Evolutionary conservation across 805 yeast species (phyloP).

Genomic region (Debaryomyces prosopidis): DNA sequence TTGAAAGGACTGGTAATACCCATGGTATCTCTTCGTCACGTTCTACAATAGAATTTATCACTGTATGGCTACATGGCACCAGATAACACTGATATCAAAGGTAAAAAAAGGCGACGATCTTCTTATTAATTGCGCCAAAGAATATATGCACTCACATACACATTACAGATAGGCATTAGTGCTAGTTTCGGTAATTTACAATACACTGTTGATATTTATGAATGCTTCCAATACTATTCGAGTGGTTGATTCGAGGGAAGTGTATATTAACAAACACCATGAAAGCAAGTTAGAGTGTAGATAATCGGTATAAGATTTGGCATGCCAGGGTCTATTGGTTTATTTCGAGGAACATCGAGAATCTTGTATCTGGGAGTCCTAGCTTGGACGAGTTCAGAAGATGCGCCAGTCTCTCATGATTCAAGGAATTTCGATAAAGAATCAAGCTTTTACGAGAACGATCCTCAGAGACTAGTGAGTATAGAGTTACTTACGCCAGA

Average conservation of each 20-base stretch:
- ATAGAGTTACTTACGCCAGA: slow-evolving; percentile 96
- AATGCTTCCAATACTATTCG: slow-evolving; percentile 93
- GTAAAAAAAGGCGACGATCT: slow-evolving; percentile 79
- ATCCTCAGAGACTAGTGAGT: slow-evolving; percentile 77
- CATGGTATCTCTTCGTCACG: slow-evolving; percentile 98
- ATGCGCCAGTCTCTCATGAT: slow-evolving; percentile 67
- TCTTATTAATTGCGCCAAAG: slow-evolving; percentile 82
- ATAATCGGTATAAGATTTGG: slow-evolving; percentile 93
- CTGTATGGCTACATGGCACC: slow-evolving; percentile 98
- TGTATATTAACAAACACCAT: slow-evolving; percentile 94
- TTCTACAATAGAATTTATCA: slow-evolving; percentile 94
- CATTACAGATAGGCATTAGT: slow-evolving; percentile 88
- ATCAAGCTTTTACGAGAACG: slow-evolving; percentile 30
- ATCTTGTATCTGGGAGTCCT: slow-evolving; percentile 85
- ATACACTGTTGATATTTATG: slow-evolving; percentile 93
- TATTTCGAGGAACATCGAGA: slow-evolving; percentile 80
- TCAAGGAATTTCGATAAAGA: slow-evolving; percentile 55
- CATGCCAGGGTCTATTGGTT: slow-evolving; percentile 83
- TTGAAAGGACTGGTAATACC: slow-evolving; percentile 90
- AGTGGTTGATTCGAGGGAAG: slow-evolving; percentile 97
- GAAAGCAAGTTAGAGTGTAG: slow-evolving; percentile 94
- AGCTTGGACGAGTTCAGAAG: slow-evolving; percentile 51
- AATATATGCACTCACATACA: slow-evolving; percentile 93
- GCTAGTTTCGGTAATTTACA: slow-evolving; percentile 97
- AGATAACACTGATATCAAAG: slow-evolving; percentile 90